These are phyloP conservation scores for Arthrobotrys entomopaga DNA, from an alignment of 2,329 filamentous ascomycete species.

Conservation along the genomic window DNA sequence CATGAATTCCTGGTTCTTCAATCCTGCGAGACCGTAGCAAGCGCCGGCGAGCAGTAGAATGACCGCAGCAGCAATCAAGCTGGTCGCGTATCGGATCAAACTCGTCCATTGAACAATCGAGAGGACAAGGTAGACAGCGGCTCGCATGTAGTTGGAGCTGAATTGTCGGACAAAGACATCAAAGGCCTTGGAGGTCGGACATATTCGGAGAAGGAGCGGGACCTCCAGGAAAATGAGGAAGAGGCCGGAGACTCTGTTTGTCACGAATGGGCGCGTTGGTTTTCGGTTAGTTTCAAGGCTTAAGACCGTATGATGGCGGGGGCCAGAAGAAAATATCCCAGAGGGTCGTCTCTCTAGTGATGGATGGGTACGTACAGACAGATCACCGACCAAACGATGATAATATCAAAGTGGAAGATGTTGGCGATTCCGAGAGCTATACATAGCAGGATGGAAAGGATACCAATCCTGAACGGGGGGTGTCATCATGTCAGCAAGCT, in stretches of 20 bases:
- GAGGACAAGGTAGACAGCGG: constrained; percentile 84
- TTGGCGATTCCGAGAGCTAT: constrained; percentile 75
- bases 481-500: constrained; percentile 30
- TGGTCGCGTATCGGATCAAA: constrained; percentile 71
- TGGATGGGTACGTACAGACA: constrained; percentile 66
- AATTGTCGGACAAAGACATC: constrained; percentile 89
- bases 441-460: constrained; percentile 76
- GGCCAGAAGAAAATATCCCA: neutral
- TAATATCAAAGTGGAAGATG: constrained; percentile 69
- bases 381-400: constrained; percentile 65
- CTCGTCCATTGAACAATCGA: constrained; percentile 85
- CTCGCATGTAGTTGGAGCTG: constrained; percentile 97
- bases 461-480: constrained; percentile 69
- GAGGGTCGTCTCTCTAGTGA: neutral
- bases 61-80: constrained; percentile 85
- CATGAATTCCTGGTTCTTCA: constrained; percentile 86
- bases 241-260: constrained; percentile 73
- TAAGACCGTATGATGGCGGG: neutral
- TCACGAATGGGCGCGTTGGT: constrained; percentile 30
- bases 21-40: constrained; percentile 81
- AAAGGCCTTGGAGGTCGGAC: constrained; percentile 90
- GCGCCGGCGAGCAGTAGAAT: constrained; percentile 78
- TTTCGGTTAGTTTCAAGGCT: constrained; percentile 8
- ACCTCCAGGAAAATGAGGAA: constrained; percentile 88
- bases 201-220: constrained; percentile 94